Percentiles rank a stretch among this genome's conserved stretches.
These are phyloP conservation scores for Tolypocladium pustulatum DNA, from an alignment of 2,329 filamentous ascomycete genomes.

Conservation along the genomic window DNA sequence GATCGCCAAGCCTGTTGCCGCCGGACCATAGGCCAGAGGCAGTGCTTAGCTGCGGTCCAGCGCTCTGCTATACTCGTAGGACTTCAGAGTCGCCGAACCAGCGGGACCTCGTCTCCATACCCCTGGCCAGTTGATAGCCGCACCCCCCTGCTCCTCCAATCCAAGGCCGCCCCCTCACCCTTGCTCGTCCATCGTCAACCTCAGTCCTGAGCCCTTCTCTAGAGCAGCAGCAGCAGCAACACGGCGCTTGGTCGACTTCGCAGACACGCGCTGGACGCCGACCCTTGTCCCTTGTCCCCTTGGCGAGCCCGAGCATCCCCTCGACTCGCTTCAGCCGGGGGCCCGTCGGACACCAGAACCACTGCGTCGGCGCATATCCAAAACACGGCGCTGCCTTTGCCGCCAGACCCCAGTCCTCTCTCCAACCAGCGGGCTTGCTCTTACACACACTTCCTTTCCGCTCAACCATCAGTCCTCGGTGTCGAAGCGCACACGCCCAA, in stretches of 20 bases:
- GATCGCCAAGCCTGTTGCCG: background rate
- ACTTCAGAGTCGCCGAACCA: background rate
- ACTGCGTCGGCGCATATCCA: slow-evolving; percentile 13
- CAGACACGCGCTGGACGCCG: background rate
- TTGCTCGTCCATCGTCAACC: background rate
- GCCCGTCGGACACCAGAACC: slow-evolving; percentile 8
- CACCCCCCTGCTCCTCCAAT: background rate
- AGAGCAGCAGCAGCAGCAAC: background rate
- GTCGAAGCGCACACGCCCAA: slow-evolving; percentile 1
- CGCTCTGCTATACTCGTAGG: background rate
- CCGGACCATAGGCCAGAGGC: background rate
- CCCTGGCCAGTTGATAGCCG: background rate
- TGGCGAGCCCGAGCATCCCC: background rate
- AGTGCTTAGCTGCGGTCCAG: background rate
- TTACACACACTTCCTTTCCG: slow-evolving; percentile 4
- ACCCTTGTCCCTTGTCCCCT: background rate
- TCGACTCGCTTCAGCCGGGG: slow-evolving; percentile 4
- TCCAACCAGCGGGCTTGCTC: slow-evolving; percentile 1
- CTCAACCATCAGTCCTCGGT: background rate
- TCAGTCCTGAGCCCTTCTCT: background rate
- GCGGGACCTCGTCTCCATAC: background rate
- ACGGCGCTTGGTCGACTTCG: background rate
- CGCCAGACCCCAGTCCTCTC: slow-evolving; percentile 9
- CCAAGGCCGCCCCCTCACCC: background rate
- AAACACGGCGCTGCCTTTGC: slow-evolving; percentile 11